Evolutionary conservation across 768 basidiomycete species (phyloP).

Genomic region (Lyophyllum semitale): DNA sequence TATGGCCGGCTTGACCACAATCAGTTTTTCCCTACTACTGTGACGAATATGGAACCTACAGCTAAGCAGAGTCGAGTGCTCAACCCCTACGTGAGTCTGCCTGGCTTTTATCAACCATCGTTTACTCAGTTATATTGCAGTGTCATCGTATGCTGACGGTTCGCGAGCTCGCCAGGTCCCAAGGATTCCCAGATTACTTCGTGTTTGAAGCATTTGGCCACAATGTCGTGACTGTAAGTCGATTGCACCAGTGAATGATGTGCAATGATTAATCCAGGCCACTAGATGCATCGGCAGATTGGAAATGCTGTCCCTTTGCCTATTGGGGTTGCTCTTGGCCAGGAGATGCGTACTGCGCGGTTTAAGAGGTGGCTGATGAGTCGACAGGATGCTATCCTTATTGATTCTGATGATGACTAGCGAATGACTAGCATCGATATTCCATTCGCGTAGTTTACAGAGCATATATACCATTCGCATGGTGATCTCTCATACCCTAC

Average conservation of each 20-base stretch:
- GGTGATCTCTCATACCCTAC: too few relatives aligned
- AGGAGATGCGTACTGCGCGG: slow-evolving; percentile 54
- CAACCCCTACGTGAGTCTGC: slow-evolving; percentile 56
- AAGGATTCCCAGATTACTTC: slow-evolving; percentile 81
- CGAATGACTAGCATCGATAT: too few relatives aligned
- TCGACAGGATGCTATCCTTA: slow-evolving; percentile 34
- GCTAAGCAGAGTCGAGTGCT: slow-evolving; percentile 77
- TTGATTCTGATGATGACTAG: slow-evolving; percentile 22
- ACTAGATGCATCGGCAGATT: slow-evolving; percentile 78
- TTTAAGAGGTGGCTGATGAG: slow-evolving; percentile 53
- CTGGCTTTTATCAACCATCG: not conserved
- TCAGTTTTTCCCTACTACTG: slow-evolving; percentile 68
- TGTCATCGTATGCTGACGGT: slow-evolving; percentile 72
- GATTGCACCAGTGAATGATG: not conserved
- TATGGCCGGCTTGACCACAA: slow-evolving; percentile 61
- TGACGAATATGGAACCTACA: slow-evolving; percentile 77
- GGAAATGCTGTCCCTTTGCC: slow-evolving; percentile 80
- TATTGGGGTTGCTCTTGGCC: slow-evolving; percentile 63
- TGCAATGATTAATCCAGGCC: not conserved
- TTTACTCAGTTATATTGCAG: slow-evolving; percentile 34
- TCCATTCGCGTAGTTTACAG: too few relatives aligned
- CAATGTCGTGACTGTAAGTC: slow-evolving; percentile 62
- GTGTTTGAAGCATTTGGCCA: slow-evolving; percentile 54
- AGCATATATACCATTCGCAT: too few relatives aligned
- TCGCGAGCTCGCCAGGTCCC: slow-evolving; percentile 76